Conservation (phyloP, 345 rosid species). For the Carallia pectinifolia region DNA sequence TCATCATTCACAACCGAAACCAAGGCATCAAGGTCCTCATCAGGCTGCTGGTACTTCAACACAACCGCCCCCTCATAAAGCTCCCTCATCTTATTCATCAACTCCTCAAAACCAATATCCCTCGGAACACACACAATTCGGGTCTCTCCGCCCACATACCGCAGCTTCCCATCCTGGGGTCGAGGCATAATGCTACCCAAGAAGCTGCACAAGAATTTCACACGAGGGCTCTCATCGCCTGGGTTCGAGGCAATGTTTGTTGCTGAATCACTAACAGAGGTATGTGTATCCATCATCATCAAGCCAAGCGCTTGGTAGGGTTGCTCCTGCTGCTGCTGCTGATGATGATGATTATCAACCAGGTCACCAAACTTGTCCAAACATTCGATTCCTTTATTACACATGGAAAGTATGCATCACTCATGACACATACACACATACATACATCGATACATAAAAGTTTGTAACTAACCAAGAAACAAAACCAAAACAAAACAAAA, state of each 20-base stretch:
- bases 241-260: slow-evolving; percentile 19
- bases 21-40: slow-evolving; percentile 98
- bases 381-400: slow-evolving; percentile 42
- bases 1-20: slow-evolving; percentile 96
- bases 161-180: slow-evolving; percentile 90
- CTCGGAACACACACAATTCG: slow-evolving; percentile 71
- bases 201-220: slow-evolving; percentile 90
- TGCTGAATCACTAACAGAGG: slow-evolving; percentile 34
- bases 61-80: slow-evolving; percentile 71
- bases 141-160: slow-evolving; percentile 97
- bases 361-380: slow-evolving; percentile 21
- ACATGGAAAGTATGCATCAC: slow-evolving; percentile 41
- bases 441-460: too few species aligned
- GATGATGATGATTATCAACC: slow-evolving; percentile 23
- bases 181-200: slow-evolving; percentile 89
- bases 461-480: not conserved
- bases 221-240: slow-evolving; percentile 68
- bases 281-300: slow-evolving; percentile 50
- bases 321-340: not conserved
- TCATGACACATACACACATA: slow-evolving; percentile 15
- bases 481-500: not conserved
- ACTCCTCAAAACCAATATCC: slow-evolving; percentile 69
- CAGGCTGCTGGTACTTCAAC: slow-evolving; percentile 95
- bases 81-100: slow-evolving; percentile 84
- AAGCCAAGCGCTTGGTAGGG: slow-evolving; percentile 23